These are phyloP conservation scores for Ustulina deusta DNA, from an alignment of 2,329 filamentous ascomycete genomes.

Conservation along the genomic window DNA sequence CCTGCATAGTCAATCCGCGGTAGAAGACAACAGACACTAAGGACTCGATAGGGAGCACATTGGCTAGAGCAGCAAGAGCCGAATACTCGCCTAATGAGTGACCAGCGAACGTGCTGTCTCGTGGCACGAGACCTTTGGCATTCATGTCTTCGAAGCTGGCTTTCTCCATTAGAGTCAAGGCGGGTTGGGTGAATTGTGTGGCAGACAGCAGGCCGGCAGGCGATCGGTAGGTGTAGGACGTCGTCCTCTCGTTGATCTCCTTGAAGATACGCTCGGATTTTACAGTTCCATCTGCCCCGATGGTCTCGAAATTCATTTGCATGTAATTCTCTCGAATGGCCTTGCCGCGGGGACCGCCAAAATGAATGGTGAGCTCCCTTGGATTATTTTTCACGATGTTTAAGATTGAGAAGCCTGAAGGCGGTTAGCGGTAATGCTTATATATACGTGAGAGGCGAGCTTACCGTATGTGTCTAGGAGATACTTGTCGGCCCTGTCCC, in stretches of 20 bases:
- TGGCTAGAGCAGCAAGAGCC: constrained; percentile 91
- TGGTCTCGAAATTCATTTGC: constrained; percentile 99
- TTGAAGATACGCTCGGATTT: constrained; percentile 99
- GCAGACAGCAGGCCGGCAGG: constrained; percentile 94
- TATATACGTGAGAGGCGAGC: constrained; percentile 45
- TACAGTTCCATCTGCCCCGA: constrained; percentile 88
- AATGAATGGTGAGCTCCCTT: constrained; percentile 98
- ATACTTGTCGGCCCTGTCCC: constrained; percentile 97
- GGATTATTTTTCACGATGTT: constrained; percentile 99
- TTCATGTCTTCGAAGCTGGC: constrained; percentile 96
- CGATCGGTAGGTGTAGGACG: constrained; percentile 96
- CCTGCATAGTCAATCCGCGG: constrained; percentile 98
- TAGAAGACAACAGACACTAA: constrained; percentile 99
- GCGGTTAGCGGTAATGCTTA: constrained; percentile 26
- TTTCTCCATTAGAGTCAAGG: constrained; percentile 99
- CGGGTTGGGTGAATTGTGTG: constrained; percentile 98
- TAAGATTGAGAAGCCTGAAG: constrained; percentile 88
- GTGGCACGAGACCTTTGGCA: constrained; percentile 92
- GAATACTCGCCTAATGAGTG: constrained; percentile 99
- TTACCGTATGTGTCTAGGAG: constrained; percentile 98
- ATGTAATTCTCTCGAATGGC: constrained; percentile 99
- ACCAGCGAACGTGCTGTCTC: constrained; percentile 96
- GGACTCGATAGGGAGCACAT: constrained; percentile 99
- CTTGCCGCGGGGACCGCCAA: constrained; percentile 95
- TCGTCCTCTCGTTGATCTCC: constrained; percentile 91